Evolutionary conservation across 768 basidiomycete genomes (phyloP).

Genomic region (Lactarius hatsudake): DNA sequence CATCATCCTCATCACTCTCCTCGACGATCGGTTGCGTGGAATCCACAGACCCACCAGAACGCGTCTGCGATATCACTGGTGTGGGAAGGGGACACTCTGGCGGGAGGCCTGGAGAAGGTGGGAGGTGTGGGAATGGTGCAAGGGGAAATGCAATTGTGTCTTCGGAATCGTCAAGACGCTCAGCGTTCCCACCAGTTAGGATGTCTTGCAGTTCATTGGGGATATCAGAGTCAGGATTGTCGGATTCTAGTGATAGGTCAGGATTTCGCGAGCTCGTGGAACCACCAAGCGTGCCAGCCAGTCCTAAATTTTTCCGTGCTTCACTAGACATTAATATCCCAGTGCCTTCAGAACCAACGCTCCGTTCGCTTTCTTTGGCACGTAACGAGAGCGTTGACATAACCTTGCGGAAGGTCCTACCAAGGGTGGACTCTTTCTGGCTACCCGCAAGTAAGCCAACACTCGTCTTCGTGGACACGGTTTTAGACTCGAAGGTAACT

Average conservation of each 20-base stretch:
- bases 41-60: slow-evolving; percentile 40
- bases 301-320: slow-evolving; percentile 54
- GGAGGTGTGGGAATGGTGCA: slow-evolving; percentile 16
- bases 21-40: slow-evolving; percentile 47
- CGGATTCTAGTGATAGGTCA: slow-evolving; percentile 45
- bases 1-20: slow-evolving; percentile 42
- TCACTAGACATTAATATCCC: slow-evolving; percentile 47
- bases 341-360: background rate
- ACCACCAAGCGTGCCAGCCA: slow-evolving; percentile 67
- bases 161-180: slow-evolving; percentile 31
- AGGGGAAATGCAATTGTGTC: slow-evolving; percentile 40
- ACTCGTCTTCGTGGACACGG: slow-evolving; percentile 12
- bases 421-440: slow-evolving; percentile 9
- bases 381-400: slow-evolving; percentile 24
- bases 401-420: slow-evolving; percentile 22
- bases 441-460: background rate
- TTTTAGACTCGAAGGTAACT: background rate
- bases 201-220: slow-evolving; percentile 72
- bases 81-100: slow-evolving; percentile 42
- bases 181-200: slow-evolving; percentile 43
- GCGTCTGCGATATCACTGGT: slow-evolving; percentile 16
- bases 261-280: slow-evolving; percentile 48
- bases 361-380: slow-evolving; percentile 8
- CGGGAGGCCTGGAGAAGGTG: slow-evolving; percentile 44
- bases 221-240: slow-evolving; percentile 76